These are phyloP conservation scores for Byssochlamys sp. DNA, from an alignment of 2,329 filamentous ascomycete species.

Conservation along the genomic window DNA sequence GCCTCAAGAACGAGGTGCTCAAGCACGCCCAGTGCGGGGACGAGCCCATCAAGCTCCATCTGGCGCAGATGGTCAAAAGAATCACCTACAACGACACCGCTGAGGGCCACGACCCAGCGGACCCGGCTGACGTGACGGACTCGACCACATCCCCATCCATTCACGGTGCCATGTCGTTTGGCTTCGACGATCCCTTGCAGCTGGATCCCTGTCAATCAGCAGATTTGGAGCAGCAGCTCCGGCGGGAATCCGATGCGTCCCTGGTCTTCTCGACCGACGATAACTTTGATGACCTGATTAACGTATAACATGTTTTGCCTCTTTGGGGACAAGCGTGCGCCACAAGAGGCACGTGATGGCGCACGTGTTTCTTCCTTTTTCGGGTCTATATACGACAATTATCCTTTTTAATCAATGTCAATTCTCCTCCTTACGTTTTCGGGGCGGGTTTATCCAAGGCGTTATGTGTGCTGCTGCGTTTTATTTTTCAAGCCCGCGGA, in stretches of 20 bases:
- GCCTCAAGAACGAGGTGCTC: slow-evolving; percentile 32
- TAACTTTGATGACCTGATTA: slow-evolving; percentile 25
- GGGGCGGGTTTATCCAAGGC: not conserved
- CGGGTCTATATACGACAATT: not conserved
- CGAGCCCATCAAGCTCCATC: slow-evolving; percentile 27
- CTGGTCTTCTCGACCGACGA: slow-evolving; percentile 22
- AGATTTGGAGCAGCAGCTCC: slow-evolving; percentile 20
- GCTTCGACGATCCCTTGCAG: slow-evolving; percentile 24
- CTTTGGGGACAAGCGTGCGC: too few relatives aligned
- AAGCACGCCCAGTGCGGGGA: slow-evolving; percentile 31
- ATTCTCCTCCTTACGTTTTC: not conserved
- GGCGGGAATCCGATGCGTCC: slow-evolving; percentile 20
- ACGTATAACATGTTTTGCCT: slow-evolving; percentile 12
- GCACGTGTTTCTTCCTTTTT: too few relatives aligned
- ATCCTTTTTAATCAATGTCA: not conserved
- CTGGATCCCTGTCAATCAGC: slow-evolving; percentile 13
- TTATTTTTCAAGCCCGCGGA: not conserved
- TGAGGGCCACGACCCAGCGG: slow-evolving; percentile 4
- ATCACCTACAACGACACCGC: slow-evolving; percentile 21
- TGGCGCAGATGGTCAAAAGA: slow-evolving; percentile 29
- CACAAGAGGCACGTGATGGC: too few relatives aligned
- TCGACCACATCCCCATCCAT: slow-evolving; percentile 4
- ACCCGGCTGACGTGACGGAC: slow-evolving; percentile 6
- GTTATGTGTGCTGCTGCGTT: not conserved
- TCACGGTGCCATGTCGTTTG: slow-evolving; percentile 18